These are phyloP conservation scores for Colletotrichum neosansevieriae DNA, from an alignment of 2,329 filamentous ascomycete genomes.

Conservation along the genomic window DNA sequence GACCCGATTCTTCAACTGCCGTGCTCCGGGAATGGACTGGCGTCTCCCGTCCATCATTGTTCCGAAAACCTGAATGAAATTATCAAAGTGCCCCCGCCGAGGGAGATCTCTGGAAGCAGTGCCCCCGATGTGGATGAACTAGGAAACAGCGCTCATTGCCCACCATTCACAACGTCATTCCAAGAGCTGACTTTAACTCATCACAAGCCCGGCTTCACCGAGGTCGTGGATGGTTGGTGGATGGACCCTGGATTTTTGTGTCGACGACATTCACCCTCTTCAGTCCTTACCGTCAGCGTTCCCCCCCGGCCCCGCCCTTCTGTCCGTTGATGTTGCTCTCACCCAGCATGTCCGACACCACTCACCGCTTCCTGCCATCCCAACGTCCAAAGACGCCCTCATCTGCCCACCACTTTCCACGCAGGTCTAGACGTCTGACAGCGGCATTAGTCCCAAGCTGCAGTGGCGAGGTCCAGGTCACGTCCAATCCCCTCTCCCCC, in stretches of 20 bases:
- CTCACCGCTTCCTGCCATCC: conserved; percentile 27
- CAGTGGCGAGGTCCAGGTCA: conserved; percentile 33
- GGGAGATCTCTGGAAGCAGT: conserved; percentile 7
- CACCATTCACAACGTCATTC: conserved; percentile 25
- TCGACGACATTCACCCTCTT: not conserved
- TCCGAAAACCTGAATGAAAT: not conserved
- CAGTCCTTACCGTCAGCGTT: not conserved
- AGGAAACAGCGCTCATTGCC: conserved; percentile 16
- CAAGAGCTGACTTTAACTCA: not conserved
- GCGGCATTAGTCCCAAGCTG: conserved; percentile 25
- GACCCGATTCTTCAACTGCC: not conserved
- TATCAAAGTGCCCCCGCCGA: not conserved
- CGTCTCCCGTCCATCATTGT: not conserved
- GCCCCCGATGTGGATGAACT: conserved; percentile 7
- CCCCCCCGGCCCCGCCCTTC: too few species aligned
- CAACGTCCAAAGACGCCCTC: not conserved
- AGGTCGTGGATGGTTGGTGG: conserved; percentile 26
- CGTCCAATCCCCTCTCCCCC: not conserved
- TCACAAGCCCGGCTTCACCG: conserved; percentile 13
- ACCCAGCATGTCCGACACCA: not conserved
- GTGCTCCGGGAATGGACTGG: conserved; percentile 20
- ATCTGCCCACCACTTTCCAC: conserved; percentile 4
- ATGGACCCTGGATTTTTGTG: conserved; percentile 25
- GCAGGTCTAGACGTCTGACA: conserved; percentile 36
- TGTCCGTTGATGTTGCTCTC: not conserved